Percentiles rank a stretch among this genome's conserved stretches.
These are phyloP conservation scores for Phylloporus sp. DNA, from an alignment of 768 basidiomycete genomes.

Conservation along the genomic window DNA sequence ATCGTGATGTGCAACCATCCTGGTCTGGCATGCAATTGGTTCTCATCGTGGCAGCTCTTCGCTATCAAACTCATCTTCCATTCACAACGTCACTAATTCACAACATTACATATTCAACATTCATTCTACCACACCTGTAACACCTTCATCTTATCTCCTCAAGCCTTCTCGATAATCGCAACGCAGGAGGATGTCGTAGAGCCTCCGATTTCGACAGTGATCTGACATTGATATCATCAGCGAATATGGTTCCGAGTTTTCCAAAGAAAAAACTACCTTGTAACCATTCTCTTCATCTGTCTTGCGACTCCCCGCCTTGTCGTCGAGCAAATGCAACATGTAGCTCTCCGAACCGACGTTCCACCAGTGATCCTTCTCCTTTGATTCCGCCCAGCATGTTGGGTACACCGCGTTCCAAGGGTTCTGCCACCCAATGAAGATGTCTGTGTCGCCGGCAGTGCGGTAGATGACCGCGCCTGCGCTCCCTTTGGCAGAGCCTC, in stretches of 20 bases:
- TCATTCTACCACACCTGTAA: too few species aligned
- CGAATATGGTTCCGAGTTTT: too few species aligned
- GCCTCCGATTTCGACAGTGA: neutral
- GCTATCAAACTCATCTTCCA: too few species aligned
- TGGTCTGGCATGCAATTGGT: too few species aligned
- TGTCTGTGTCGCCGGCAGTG: neutral
- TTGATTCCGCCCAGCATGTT: neutral
- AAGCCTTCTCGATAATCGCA: neutral
- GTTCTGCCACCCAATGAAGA: neutral
- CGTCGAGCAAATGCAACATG: neutral
- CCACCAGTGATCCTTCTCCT: neutral
- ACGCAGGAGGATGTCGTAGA: neutral
- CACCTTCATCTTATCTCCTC: neutral
- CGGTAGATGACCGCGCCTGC: neutral
- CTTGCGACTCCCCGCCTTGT: neutral
- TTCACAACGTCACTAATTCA: too few species aligned
- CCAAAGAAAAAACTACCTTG: neutral
- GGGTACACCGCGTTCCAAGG: neutral
- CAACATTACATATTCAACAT: too few species aligned
- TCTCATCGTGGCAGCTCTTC: too few species aligned
- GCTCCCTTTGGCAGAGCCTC: neutral
- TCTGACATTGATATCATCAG: neutral
- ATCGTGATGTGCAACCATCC: too few species aligned
- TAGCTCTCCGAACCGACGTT: too few species aligned
- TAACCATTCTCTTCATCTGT: neutral